Percentiles rank a stretch among this genome's conserved stretches.
Evolutionary conservation across 345 rosid species (phyloP).

Genomic region (Trapa incisa): DNA sequence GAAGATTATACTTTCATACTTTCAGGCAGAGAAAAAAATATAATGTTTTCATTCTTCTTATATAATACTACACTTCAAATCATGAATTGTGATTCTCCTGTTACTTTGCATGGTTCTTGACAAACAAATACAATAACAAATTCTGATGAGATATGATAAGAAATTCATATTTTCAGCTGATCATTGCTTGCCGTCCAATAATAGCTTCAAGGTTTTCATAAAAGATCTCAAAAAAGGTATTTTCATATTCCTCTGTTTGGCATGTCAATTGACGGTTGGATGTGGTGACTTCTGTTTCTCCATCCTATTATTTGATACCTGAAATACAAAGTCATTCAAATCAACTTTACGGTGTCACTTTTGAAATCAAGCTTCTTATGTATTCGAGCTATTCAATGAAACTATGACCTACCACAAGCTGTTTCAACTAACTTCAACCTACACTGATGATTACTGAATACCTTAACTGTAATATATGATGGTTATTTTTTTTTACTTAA

Average conservation of each 20-base stretch:
- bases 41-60: too few relatives aligned
- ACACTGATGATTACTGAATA: not conserved
- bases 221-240: not conserved
- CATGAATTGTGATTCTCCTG: too few relatives aligned
- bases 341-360: not conserved
- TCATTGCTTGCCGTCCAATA: not conserved
- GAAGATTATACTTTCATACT: not conserved
- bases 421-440: not conserved
- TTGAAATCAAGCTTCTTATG: not conserved
- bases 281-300: not conserved
- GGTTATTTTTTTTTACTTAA: not conserved
- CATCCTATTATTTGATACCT: not conserved
- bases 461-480: not conserved
- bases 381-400: not conserved
- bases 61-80: too few relatives aligned
- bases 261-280: too few relatives aligned
- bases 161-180: not conserved
- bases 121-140: too few relatives aligned
- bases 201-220: not conserved
- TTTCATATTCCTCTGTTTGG: not conserved
- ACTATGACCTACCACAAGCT: too few relatives aligned
- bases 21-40: too few relatives aligned
- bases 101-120: too few relatives aligned
- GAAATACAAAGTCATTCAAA: not conserved
- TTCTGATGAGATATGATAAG: not conserved